Base-by-base conservation (phyloP, 306 rosid genomes). In the Bauhinia variegata region DNA sequence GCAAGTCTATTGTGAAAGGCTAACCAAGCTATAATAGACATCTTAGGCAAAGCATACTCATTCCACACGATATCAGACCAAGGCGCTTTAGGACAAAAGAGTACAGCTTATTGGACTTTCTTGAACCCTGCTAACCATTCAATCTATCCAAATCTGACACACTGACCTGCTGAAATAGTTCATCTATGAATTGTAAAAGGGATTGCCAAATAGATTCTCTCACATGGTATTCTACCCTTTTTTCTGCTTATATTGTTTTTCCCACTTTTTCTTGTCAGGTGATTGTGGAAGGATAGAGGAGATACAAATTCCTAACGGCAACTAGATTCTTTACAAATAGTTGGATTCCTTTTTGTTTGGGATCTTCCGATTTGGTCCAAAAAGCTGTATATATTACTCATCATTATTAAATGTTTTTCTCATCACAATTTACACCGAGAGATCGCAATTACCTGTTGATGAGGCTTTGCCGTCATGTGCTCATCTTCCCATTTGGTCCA, bases 281-380 rank as follows among this genome's bases (percentile, higher is more conserved):
- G 70, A 67, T 67, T 55, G 38, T 43, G 18, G 61, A 51, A 14
- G 54, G 67, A 70, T 55, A 67, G 55, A 71, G 67, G 55, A 71
- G 67, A 43, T 49, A 37, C 52, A 23, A 23, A 66, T 70, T 71
- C 63, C 34, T 38, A 47, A 75, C 75, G 28, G 36, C 56, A 18
- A 50, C 57, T 67, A 39, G 55, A 72, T 80, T 80, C 54, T 44
- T 72, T 52, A n/a, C 28, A 63, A 76, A 42, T 67, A 19, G 11
- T 63, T 67, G 60, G 48, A 50, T 59, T 57, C 11, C 41, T 44
- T 60, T 54, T 11, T 31, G 31, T 19, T 65, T 65, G 62, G 66
- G 18, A 70, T 70, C 38, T 6, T 71, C 28, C 49, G 55, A 61
- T 63, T 65, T 72, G 62, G 58, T 49, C 69, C 46, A 58, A 48